Percentiles rank a stretch among this genome's conserved stretches.
phyloP scores from a whole-genome alignment of 1,284 basidiomycete genomes.

The Termitomyces sp. region DNA sequence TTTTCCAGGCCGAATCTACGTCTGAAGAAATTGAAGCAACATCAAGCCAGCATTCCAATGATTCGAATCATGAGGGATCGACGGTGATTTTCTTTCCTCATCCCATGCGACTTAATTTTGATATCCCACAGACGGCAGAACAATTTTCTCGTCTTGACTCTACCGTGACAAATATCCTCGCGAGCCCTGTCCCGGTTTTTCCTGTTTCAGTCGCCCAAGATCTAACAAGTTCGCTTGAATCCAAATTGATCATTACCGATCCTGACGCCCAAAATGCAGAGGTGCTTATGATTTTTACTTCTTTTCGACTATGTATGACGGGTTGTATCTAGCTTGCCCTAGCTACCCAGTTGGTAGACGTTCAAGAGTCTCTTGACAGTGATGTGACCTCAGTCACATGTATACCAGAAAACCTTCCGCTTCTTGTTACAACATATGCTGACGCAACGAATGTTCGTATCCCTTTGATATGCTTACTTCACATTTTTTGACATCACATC shows the following conservation, averaged over 20 bases:
- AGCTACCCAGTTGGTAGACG: background rate
- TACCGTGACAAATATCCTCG: background rate
- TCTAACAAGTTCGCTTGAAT: background rate
- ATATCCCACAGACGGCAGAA: background rate
- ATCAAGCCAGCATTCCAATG: background rate
- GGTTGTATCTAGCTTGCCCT: background rate
- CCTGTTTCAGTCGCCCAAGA: background rate
- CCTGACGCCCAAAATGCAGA: background rate
- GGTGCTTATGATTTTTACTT: background rate
- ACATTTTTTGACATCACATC: background rate
- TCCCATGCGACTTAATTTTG: background rate
- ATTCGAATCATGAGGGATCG: conserved; percentile 15
- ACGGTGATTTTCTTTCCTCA: background rate
- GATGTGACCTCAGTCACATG: background rate
- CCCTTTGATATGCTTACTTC: background rate
- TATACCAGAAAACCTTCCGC: background rate
- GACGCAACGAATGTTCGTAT: conserved; percentile 1
- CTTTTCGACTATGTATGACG: background rate
- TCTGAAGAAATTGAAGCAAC: background rate
- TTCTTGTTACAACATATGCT: background rate
- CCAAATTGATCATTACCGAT: background rate
- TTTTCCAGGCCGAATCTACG: background rate
- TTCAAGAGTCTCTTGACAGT: background rate
- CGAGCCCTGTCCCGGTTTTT: background rate
- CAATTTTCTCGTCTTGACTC: background rate